A percentile compares a stretch with the other conserved stretches of the same genome.
These are phyloP conservation scores for Cardamine occulta DNA, from an alignment of 345 rosid species.

Conservation along the genomic window DNA sequence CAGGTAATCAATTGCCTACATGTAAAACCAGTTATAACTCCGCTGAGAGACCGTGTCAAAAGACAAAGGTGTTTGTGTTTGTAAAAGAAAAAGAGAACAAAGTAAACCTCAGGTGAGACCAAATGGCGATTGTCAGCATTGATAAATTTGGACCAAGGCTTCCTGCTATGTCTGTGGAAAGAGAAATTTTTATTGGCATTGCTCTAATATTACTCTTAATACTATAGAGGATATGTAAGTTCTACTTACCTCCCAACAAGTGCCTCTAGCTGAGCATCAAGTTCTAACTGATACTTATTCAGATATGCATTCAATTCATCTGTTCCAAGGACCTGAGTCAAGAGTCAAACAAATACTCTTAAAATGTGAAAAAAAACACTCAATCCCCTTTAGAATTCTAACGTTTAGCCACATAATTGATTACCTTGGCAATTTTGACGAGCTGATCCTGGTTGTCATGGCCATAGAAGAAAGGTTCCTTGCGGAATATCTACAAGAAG, in stretches of 20 bases:
- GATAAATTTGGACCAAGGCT: slow-evolving; percentile 91
- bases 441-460: slow-evolving; percentile 99
- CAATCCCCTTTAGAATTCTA: not conserved
- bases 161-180: slow-evolving; percentile 81
- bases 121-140: slow-evolving; percentile 91
- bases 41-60: not conserved
- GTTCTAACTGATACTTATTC: slow-evolving; percentile 91
- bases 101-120: slow-evolving; percentile 83
- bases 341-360: slow-evolving; percentile 5
- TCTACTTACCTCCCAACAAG: slow-evolving; percentile 87
- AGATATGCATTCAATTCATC: slow-evolving; percentile 92
- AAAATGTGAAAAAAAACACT: not conserved
- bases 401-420: not conserved
- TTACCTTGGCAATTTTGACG: slow-evolving; percentile 97
- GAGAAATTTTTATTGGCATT: not conserved
- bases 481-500: slow-evolving; percentile 73
- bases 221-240: not conserved
- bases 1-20: slow-evolving; percentile 93
- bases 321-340: slow-evolving; percentile 87
- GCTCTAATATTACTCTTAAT: slow-evolving; percentile 14
- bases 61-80: not conserved
- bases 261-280: slow-evolving; percentile 90
- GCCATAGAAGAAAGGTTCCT: slow-evolving; percentile 99
- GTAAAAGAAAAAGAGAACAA: slow-evolving; percentile 9
- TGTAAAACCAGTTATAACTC: slow-evolving; percentile 5